A percentile compares a stretch with the other conserved stretches of the same genome.
phyloP scores from a whole-genome alignment of 495 filamentous ascomycete genomes.

The Copromyces sp. region DNA sequence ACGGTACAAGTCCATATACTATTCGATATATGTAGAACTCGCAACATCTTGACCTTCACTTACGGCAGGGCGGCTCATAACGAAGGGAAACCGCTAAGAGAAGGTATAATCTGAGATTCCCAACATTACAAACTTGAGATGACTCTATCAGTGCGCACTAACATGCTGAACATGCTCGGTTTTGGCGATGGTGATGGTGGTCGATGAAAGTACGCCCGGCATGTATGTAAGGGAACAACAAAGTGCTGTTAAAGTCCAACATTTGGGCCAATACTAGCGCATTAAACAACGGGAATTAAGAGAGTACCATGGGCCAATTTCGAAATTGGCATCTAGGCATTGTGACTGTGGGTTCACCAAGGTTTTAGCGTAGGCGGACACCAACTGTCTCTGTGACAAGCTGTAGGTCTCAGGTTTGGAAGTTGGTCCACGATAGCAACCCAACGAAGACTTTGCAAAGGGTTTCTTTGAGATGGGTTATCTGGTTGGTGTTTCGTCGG shows the following conservation, averaged over 20 bases:
- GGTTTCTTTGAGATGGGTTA: not conserved
- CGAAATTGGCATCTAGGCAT: not conserved
- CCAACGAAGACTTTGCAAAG: not conserved
- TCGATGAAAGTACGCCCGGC: not conserved
- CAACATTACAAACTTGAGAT: not conserved
- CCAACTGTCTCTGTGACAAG: not conserved
- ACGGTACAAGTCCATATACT: not conserved
- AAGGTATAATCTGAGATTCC: not conserved
- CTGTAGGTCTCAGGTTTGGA: not conserved
- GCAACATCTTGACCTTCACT: not conserved
- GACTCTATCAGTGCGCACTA: not conserved
- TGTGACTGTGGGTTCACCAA: not conserved
- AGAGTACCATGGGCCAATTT: not conserved
- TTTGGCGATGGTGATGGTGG: not conserved
- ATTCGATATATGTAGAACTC: not conserved
- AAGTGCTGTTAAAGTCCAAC: not conserved
- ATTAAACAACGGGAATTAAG: not conserved
- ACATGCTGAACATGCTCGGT: not conserved
- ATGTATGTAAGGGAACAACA: not conserved
- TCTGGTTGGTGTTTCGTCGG: not conserved
- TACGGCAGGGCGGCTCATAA: not conserved
- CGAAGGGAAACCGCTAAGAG: not conserved
- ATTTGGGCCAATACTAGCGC: not conserved
- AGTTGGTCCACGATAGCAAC: not conserved
- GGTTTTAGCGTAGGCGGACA: not conserved